Percentiles rank a stretch among this genome's conserved stretches.
These are phyloP conservation scores for Atractiella rhizophila DNA, from an alignment of 768 basidiomycete species.

Conservation along the genomic window DNA sequence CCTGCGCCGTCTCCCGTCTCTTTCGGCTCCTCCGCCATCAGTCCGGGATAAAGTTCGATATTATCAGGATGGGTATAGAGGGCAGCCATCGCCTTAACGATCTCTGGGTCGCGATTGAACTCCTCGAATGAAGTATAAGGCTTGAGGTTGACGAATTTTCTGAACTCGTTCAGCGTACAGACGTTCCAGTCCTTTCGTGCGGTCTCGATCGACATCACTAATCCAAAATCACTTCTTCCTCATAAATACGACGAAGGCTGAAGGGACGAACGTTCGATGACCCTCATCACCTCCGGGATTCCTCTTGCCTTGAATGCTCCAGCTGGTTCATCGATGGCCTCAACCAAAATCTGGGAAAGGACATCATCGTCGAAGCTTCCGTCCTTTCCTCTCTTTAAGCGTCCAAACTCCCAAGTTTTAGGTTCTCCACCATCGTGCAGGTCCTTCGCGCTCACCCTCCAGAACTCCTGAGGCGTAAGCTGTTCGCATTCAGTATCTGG, in stretches of 20 bases:
- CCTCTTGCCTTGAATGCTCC: constrained; percentile 1
- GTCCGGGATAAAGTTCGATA: constrained; percentile 39
- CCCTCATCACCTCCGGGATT: neutral
- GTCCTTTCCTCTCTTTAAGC: no score
- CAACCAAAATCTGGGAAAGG: neutral
- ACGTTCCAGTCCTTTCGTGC: constrained; percentile 31
- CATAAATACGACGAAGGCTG: constrained; percentile 26
- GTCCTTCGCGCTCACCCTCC: neutral
- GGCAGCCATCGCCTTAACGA: constrained; percentile 25
- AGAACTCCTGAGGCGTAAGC: neutral
- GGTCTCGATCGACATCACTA: neutral
- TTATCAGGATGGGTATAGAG: constrained; percentile 42
- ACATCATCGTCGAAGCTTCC: constrained; percentile 2
- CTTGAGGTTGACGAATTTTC: constrained; percentile 5
- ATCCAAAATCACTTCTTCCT: neutral
- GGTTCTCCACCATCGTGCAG: no score
- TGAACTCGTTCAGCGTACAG: constrained; percentile 33
- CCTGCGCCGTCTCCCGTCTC: constrained; percentile 40
- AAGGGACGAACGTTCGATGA: constrained; percentile 45
- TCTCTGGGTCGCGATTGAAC: constrained; percentile 19
- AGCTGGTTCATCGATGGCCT: constrained; percentile 3
- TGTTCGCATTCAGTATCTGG: neutral
- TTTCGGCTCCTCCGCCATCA: constrained; percentile 43
- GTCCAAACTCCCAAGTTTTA: no score
- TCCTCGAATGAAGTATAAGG: constrained; percentile 14